A percentile compares a stretch with the other conserved stretches of the same genome.
These are phyloP conservation scores for Rhodotorula kratochvilovae DNA, from an alignment of 768 basidiomycete genomes.

Conservation along the genomic window DNA sequence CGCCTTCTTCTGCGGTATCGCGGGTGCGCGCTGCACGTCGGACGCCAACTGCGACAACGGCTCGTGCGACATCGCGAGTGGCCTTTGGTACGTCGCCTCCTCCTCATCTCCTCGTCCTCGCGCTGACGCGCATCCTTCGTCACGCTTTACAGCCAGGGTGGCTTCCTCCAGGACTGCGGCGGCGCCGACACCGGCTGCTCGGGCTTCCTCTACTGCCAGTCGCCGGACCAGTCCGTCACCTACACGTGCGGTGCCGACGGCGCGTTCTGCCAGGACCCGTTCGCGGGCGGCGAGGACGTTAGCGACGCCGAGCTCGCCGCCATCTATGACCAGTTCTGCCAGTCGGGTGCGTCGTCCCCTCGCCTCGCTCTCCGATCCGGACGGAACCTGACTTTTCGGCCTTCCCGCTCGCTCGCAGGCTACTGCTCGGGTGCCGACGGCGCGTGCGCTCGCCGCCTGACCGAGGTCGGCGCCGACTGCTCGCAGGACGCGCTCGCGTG, in stretches of 20 bases:
- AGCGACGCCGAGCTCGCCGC: neutral
- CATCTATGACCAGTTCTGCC: slow-evolving; percentile 5
- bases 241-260: slow-evolving; percentile 21
- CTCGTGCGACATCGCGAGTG: slow-evolving; percentile 2
- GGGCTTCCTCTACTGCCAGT: slow-evolving; percentile 26
- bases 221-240: neutral
- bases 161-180: slow-evolving; percentile 10
- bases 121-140: neutral
- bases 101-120: too few relatives aligned
- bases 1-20: slow-evolving; percentile 31
- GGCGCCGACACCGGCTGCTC: slow-evolving; percentile 14
- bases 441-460: neutral
- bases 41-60: slow-evolving; percentile 23
- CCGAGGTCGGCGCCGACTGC: neutral
- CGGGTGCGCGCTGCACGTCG: slow-evolving; percentile 4
- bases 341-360: neutral
- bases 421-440: neutral
- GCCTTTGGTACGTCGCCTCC: neutral
- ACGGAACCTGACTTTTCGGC: neutral
- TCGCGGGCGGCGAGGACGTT: neutral
- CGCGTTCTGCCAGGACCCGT: neutral
- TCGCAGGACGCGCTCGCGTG: neutral
- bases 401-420: too few relatives aligned
- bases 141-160: slow-evolving; percentile 5
- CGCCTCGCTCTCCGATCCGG: rapidly evolving